Evolutionary conservation across 495 filamentous ascomycete species (phyloP).

Genomic region (Hypoxylon fuscum): DNA sequence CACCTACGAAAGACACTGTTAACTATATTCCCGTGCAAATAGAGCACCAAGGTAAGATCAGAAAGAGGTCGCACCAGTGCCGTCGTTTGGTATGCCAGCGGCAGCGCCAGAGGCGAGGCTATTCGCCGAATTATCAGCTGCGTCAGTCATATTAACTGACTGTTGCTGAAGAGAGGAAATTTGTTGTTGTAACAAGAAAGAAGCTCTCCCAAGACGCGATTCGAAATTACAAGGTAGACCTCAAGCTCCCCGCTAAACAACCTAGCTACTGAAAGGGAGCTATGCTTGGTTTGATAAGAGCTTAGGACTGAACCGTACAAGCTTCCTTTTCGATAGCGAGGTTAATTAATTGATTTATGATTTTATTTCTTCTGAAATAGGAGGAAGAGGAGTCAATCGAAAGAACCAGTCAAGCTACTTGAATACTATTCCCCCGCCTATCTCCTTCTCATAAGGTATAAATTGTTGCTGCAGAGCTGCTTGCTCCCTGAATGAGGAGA

Average conservation of each 20-base stretch:
- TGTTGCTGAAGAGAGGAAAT: conserved; percentile 15
- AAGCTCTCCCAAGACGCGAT: conserved; percentile 1
- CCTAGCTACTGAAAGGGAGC: conserved; percentile 28
- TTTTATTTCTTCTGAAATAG: conserved; percentile 8
- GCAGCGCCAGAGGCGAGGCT: conserved; percentile 45
- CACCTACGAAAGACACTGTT: conserved; percentile 64
- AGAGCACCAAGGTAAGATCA: not conserved
- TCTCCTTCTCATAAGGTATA: conserved; percentile 11
- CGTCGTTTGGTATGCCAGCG: conserved; percentile 54
- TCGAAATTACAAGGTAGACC: conserved; percentile 12
- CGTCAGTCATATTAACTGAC: conserved; percentile 46
- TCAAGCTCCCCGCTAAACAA: conserved; percentile 34
- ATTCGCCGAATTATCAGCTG: conserved; percentile 53
- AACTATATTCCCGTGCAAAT: conserved; percentile 10
- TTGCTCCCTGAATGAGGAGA: conserved; percentile 26
- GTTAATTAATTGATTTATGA: not conserved
- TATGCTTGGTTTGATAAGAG: conserved; percentile 23
- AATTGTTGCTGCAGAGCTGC: conserved; percentile 16
- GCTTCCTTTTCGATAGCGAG: not conserved
- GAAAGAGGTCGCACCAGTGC: conserved; percentile 51
- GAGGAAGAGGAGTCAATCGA: not conserved
- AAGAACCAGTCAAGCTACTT: conserved; percentile 6
- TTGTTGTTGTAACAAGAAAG: conserved; percentile 7
- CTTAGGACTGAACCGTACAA: not conserved
- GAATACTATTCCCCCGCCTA: not conserved